These are phyloP conservation scores for Cinnamomum micranthum DNA, from an alignment of 164 flowering plant genomes.

Conservation along the genomic window DNA sequence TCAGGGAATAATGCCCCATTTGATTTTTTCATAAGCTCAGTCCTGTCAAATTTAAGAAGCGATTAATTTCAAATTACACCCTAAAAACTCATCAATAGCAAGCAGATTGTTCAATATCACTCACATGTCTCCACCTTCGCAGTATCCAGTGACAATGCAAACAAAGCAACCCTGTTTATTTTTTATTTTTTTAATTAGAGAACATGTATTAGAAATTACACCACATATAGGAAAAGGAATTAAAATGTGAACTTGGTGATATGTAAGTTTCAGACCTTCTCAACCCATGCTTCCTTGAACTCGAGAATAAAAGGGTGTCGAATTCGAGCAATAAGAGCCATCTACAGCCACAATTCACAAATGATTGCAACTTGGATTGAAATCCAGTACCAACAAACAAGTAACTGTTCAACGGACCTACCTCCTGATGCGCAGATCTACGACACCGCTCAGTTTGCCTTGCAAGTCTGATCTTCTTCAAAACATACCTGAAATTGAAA, in stretches of 20 bases:
- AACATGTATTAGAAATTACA: constrained; percentile 11
- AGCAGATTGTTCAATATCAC: constrained; percentile 23
- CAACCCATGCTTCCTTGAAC: constrained; percentile 99
- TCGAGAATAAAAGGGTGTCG: constrained; percentile 93
- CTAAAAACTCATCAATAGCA: background rate
- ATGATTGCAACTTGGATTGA: background rate
- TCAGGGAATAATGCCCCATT: constrained; percentile 88
- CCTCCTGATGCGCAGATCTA: constrained; percentile 98
- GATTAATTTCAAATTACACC: background rate
- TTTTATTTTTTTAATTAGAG: background rate
- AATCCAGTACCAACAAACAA: constrained; percentile 6
- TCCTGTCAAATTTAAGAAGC: constrained; percentile 40
- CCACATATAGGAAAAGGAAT: background rate
- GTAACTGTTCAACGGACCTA: constrained; percentile 3
- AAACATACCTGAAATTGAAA: constrained; percentile 54
- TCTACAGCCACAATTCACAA: constrained; percentile 37
- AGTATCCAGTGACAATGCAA: constrained; percentile 97
- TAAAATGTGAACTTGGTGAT: background rate
- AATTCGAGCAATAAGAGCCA: constrained; percentile 94
- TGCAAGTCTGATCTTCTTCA: constrained; percentile 96
- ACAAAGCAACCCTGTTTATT: constrained; percentile 93
- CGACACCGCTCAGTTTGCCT: constrained; percentile 94
- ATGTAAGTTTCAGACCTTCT: constrained; percentile 52
- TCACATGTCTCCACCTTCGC: constrained; percentile 99
- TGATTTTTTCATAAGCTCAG: constrained; percentile 85